Percentiles rank a stretch among this genome's conserved stretches.
These are phyloP conservation scores for Sphagnum fallax DNA, from an alignment of 228 moss, liverwort and hornwort genomes.

Conservation along the genomic window DNA sequence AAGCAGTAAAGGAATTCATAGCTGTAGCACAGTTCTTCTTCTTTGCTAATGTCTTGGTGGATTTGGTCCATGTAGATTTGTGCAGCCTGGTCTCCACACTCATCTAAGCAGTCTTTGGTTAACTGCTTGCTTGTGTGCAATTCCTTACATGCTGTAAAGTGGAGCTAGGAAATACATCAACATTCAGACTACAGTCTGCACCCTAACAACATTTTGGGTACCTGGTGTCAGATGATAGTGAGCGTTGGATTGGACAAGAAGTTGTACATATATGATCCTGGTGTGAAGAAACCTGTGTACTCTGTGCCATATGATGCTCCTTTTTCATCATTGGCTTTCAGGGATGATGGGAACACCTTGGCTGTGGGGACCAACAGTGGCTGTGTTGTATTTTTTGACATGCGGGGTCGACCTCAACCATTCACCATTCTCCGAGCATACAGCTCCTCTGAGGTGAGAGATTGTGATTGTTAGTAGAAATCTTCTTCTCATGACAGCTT, in stretches of 20 bases:
- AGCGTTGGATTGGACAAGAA: conserved; percentile 99
- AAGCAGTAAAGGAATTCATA: too few species aligned
- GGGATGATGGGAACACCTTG: conserved; percentile 87
- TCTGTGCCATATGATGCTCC: conserved; percentile 93
- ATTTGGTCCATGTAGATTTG: too few species aligned
- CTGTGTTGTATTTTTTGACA: conserved; percentile 96
- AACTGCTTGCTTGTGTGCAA: too few species aligned
- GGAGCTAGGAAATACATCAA: too few species aligned
- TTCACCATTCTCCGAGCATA: conserved; percentile 93
- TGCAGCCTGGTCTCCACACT: too few species aligned
- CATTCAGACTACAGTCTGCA: too few species aligned
- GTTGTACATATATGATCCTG: conserved; percentile 88
- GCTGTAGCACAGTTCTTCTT: too few species aligned
- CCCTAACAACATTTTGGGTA: not conserved
- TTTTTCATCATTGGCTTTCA: conserved; percentile 90
- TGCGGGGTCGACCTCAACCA: conserved; percentile 95
- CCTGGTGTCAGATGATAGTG: conserved; percentile 75
- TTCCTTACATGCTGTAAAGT: too few species aligned
- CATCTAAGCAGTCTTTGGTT: too few species aligned
- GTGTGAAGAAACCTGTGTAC: conserved; percentile 86
- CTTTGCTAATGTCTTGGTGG: too few species aligned
- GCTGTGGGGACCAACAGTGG: conserved; percentile 99
- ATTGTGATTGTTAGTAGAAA: not conserved
- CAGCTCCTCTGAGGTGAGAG: conserved; percentile 81
- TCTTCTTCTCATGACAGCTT: too few species aligned